Percentiles rank a stretch among this genome's conserved stretches.
phyloP scores from a whole-genome alignment of 2,329 filamentous ascomycete genomes.

The Cordyceps farinosa region DNA sequence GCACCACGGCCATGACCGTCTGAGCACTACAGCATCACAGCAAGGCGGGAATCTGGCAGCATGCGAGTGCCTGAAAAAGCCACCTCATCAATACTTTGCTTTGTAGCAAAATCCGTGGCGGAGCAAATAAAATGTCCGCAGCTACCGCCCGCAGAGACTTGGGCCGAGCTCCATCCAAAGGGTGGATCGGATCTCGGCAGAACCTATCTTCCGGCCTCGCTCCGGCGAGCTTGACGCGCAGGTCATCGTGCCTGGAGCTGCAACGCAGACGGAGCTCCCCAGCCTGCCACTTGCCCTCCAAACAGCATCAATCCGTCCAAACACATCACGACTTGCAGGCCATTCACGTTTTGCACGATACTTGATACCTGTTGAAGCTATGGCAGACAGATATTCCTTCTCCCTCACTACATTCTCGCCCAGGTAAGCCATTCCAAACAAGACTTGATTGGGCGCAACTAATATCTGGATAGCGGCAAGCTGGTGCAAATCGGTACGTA shows the following conservation, averaged over 20 bases:
- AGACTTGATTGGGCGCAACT: constrained; percentile 35
- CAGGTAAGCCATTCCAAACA: constrained; percentile 62
- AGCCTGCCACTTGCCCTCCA: constrained; percentile 18
- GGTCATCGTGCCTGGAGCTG: constrained; percentile 21
- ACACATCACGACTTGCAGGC: constrained; percentile 13
- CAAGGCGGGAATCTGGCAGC: neutral
- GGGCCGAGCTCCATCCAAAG: constrained; percentile 3
- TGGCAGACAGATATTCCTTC: constrained; percentile 99
- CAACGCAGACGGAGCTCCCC: constrained; percentile 14
- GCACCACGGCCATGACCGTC: neutral
- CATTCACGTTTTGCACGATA: constrained; percentile 2
- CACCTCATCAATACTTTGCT: constrained; percentile 16
- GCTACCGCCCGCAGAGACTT: constrained; percentile 4
- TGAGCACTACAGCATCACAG: constrained; percentile 10
- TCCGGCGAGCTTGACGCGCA: constrained; percentile 20
- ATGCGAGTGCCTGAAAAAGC: constrained; percentile 10
- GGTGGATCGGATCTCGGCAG: constrained; percentile 12
- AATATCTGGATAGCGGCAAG: constrained; percentile 71
- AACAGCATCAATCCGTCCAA: constrained; percentile 18
- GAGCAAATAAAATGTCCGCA: constrained; percentile 11
- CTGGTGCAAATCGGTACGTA: constrained; percentile 87
- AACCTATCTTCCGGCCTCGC: constrained; percentile 12
- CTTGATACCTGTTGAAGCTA: constrained; percentile 40
- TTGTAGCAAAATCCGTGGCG: neutral
- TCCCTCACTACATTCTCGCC: constrained; percentile 99